Evolutionary conservation across 352 stramenopile genomes (phyloP).

Genomic region (Globisporangium megalacanthum): DNA sequence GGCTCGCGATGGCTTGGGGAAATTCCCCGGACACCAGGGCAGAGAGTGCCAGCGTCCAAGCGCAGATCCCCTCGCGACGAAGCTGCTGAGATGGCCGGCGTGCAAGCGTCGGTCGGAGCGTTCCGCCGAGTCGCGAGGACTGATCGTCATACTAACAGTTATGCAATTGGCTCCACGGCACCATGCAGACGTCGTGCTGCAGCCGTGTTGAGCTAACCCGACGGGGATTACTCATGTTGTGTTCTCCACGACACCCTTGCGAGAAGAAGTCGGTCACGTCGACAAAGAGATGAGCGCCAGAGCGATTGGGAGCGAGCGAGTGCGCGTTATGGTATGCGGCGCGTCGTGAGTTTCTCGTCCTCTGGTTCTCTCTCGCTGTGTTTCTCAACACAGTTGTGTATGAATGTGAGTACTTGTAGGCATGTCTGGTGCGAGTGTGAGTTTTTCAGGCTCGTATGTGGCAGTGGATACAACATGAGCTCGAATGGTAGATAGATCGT

Average conservation of each 20-base stretch:
- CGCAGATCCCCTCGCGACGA: conserved; percentile 73
- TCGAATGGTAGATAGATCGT: background rate
- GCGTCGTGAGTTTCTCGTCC: background rate
- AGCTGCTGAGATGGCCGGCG: conserved; percentile 50
- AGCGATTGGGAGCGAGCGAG: background rate
- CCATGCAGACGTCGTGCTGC: conserved; percentile 52
- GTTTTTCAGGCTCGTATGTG: background rate
- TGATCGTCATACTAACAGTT: conserved; percentile 91
- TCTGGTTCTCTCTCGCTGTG: background rate
- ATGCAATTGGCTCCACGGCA: conserved; percentile 87
- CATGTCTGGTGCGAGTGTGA: background rate
- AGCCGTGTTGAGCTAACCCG: conserved; percentile 81
- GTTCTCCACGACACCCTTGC: conserved; percentile 84
- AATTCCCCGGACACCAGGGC: conserved; percentile 88
- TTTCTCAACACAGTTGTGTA: conserved; percentile 10
- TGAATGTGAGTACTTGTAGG: background rate
- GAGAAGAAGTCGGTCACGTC: background rate
- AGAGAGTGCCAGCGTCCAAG: conserved; percentile 82
- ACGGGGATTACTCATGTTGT: conserved; percentile 91
- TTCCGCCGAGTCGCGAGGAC: conserved; percentile 57
- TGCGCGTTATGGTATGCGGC: background rate
- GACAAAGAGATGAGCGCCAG: background rate
- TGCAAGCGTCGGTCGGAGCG: conserved; percentile 15
- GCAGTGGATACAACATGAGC: background rate
- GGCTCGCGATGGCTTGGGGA: conserved; percentile 66